Conservation (phyloP, 163 green algal species). For the Scenedesmus sp. region DNA sequence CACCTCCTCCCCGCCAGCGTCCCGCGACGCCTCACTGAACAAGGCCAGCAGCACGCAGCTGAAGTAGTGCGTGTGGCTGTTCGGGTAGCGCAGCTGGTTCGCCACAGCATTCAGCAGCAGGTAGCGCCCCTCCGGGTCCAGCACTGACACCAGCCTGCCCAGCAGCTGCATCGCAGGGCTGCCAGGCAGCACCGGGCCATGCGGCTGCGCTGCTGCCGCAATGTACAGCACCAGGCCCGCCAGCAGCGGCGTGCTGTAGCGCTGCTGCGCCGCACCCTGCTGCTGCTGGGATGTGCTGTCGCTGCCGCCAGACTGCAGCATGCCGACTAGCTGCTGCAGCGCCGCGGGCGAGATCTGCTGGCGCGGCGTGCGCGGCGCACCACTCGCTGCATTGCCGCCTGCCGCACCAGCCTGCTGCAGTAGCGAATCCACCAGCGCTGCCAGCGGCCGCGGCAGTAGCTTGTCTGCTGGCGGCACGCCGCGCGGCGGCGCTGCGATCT, state of each 20-base stretch:
- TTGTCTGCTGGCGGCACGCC: conserved; percentile 76
- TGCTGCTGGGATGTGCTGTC: neutral
- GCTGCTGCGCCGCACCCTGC: conserved; percentile 8
- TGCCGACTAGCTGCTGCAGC: conserved; percentile 13
- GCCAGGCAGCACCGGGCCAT: conserved; percentile 21
- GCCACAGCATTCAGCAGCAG: conserved; percentile 97
- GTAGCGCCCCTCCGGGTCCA: conserved; percentile 84
- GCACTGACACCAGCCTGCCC: conserved; percentile 66
- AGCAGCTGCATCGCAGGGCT: conserved; percentile 81
- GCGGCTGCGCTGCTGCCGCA: conserved; percentile 64
- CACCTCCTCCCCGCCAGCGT: conserved; percentile 65
- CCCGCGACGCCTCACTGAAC: conserved; percentile 85
- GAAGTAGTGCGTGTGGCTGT: conserved; percentile 99
- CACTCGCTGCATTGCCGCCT: neutral
- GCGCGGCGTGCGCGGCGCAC: neutral
- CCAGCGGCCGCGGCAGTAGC: conserved; percentile 80
- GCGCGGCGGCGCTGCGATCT: conserved; percentile 87
- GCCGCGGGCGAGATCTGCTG: neutral
- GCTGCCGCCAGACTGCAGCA: conserved; percentile 19
- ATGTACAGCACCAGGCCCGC: conserved; percentile 96
- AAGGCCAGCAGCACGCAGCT: conserved; percentile 95
- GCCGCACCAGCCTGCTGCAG: neutral
- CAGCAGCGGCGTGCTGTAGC: conserved; percentile 91
- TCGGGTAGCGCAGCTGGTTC: conserved; percentile 99
- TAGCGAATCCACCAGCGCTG: conserved; percentile 74